Evolutionary conservation across 1,139 yeast species (phyloP), one percentile per base, ranked within the genome.

Genomic region (Blastobotrys malaysiensis): DNA sequence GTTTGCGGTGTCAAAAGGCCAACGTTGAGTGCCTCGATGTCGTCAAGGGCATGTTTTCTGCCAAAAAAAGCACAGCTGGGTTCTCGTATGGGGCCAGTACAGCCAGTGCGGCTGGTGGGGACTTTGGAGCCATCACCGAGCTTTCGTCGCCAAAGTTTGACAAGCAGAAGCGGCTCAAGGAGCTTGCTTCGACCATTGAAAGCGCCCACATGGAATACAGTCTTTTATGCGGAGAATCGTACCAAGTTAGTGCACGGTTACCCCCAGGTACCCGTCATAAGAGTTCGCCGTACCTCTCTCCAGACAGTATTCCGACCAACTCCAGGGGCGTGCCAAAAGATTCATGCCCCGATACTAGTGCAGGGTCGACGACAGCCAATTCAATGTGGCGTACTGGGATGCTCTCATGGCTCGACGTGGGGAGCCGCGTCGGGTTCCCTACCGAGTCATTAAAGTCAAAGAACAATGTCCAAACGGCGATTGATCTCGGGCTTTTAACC

Each of bases 391-490:
- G 11, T 5, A 44, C 46, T 2, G 46, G 16, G 16, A 14, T 13
- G 14, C 6, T 20, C 14, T 9, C 46, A 2, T 20, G 16, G 24
- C n/a, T 44, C 7, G 26, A 44, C 6, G 21, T 18, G 9, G 14
- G 20, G 9, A 44, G 16, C 24, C 46, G 46, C 7, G 26, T 3
- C 9, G 46, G 24, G 9, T 20, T 44, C 26, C 22, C 26, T 44
- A 14, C 13, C 4, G 27, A 22, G 39, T 19, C 48, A 21, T 19
- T 51, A 14, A 16, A 51, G 9, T 26, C 20, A 9, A n/a, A 24
- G 3, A 79, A 79, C 59, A 63, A 79, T 9, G 69, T 77, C 43
- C 70, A 69, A 52, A 79, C 76, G 56, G 63, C 79, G 19, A 65
- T 77, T 43, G 67, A 65, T 48, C 59, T 70, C 46, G 65, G 64